phyloP scores from a whole-genome alignment of 306 rosid species.

The Dryas drummondii region DNA sequence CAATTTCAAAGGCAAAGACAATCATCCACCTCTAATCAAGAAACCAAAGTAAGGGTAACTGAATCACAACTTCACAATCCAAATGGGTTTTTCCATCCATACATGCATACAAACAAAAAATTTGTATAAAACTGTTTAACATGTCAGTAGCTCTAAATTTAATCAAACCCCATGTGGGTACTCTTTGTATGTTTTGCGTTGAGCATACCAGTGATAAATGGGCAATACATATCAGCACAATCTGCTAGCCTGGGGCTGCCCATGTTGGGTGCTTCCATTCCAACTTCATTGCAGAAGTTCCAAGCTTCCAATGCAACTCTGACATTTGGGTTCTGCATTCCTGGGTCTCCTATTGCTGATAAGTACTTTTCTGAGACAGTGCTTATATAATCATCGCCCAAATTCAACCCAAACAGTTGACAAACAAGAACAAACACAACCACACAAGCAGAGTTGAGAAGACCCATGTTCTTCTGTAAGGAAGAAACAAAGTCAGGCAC shows the following conservation, averaged over 20 bases:
- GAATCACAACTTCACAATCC: not conserved
- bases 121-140: not conserved
- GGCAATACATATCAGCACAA: constrained; percentile 46
- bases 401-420: constrained; percentile 14
- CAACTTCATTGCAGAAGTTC: constrained; percentile 69
- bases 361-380: constrained; percentile 26
- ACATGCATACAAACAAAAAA: not conserved
- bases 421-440: constrained; percentile 17
- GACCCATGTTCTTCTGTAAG: constrained; percentile 18
- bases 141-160: not conserved
- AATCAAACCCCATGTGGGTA: not conserved
- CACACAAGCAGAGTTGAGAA: constrained; percentile 3
- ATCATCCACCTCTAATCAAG: not conserved
- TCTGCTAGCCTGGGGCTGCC: constrained; percentile 67
- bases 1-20: not conserved
- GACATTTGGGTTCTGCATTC: constrained; percentile 44
- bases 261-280: constrained; percentile 53
- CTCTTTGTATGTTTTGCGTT: not conserved
- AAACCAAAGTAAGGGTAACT: not conserved
- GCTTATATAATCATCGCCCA: constrained; percentile 14
- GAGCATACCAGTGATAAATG: constrained; percentile 19
- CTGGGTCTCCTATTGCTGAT: constrained; percentile 55
- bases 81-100: not conserved
- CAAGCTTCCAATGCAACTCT: constrained; percentile 63
- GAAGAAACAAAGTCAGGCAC: not conserved